Base-by-base conservation (phyloP, 1,139 yeast species). In the Scheffersomyces segobiensis region DNA sequence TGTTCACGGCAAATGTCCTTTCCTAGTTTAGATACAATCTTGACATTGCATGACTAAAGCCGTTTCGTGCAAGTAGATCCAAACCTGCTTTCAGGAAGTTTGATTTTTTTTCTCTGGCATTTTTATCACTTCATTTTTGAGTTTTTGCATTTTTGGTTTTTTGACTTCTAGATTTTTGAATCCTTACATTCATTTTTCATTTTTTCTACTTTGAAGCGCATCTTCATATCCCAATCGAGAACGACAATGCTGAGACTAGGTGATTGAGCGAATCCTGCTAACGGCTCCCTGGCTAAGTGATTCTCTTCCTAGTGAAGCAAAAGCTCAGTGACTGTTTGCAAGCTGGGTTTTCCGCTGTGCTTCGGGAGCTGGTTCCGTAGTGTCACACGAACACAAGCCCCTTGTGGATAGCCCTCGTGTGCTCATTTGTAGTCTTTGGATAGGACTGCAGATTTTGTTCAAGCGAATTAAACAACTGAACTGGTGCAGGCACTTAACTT, bases 401-500 rank as follows among this genome's bases (percentile, higher is more conserved):
- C 50, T 20, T 48, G 50, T 19, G 24, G 50, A 48, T 48, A 48
- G 24, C 50, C 26, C 50, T 48, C 50, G 50, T 48, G 50, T 48
- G 50, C 50, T 18, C n/a, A 20, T 20, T 48, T 48, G 18, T 48
- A 24, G 20, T 20, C 24, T 48, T 48, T 48, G 42, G 42, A 26
- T 32, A 32, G 32, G 17, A 32, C 42, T 32, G 42, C 42, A 32
- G 42, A 32, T 32, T 10, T 32, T 14, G 42, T 17, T 10, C 42
- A 32, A 32, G 42, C 42, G 42, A 32, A 32, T 7, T 32, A 10
- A 32, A 32, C 3, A 32, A 24, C 26, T 24, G 5, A 32, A 32
- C 42, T 32, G 42, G 17, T 32, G 42, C 42, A 32, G 42, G 42
- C 42, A 14, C 42, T 32, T 32, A 5, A 10, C 17, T 32, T 32